Conservation (phyloP, 352 stramenopile species). For the Peronospora farinosa region DNA sequence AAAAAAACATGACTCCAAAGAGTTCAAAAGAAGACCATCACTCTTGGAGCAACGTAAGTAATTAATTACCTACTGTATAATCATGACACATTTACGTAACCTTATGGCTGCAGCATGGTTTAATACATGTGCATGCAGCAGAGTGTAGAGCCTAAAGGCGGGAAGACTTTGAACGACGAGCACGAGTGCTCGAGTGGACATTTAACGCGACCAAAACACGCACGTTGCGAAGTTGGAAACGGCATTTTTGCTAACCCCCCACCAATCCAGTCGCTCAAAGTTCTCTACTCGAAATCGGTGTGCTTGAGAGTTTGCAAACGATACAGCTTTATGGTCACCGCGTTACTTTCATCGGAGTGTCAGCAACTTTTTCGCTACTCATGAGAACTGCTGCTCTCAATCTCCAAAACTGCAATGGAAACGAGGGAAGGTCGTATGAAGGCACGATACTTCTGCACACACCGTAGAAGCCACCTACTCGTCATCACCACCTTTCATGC, state of each 20-base stretch:
- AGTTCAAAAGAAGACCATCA: conserved; percentile 8
- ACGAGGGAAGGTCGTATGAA: conserved; percentile 15
- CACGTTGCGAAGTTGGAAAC: conserved; percentile 41
- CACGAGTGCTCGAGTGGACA: conserved; percentile 43
- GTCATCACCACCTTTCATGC: conserved; percentile 25
- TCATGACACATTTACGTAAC: conserved; percentile 39
- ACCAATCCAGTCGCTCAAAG: conserved; percentile 29
- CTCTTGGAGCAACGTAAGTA: too few relatives aligned
- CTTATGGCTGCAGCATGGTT: too few relatives aligned
- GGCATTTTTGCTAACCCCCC: conserved; percentile 28
- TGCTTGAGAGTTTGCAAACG: background rate
- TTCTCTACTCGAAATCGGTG: conserved; percentile 34
- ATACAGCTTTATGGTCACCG: conserved; percentile 18
- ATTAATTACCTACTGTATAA: too few relatives aligned
- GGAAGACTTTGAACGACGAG: conserved; percentile 25
- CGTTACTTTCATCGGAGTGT: conserved; percentile 5
- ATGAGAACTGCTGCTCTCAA: conserved; percentile 18
- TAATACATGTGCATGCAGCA: too few relatives aligned
- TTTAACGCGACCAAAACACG: conserved; percentile 31
- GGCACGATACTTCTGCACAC: conserved; percentile 14
- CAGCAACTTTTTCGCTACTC: conserved; percentile 4
- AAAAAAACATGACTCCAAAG: background rate
- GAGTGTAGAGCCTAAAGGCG: conserved; percentile 30
- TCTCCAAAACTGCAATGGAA: conserved; percentile 11
- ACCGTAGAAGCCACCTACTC: conserved; percentile 43